Percentiles rank a stretch among this genome's conserved stretches.
Conservation (phyloP, 2,329 filamentous ascomycete species). For the Tothia fuscella region DNA sequence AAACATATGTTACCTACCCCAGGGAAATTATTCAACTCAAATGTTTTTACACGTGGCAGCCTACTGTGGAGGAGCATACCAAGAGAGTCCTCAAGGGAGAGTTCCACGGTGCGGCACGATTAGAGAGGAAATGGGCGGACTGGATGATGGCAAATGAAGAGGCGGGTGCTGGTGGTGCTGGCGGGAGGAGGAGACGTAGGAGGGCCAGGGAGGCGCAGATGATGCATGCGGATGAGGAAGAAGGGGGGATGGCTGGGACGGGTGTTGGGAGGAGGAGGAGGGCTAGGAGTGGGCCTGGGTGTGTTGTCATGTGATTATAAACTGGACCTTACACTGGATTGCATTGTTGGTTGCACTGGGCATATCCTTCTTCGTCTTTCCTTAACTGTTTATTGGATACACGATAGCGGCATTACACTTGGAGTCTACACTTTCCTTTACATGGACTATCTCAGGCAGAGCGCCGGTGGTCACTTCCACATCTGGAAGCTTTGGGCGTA, state of each 20-base stretch:
- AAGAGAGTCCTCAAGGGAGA: constrained; percentile 74
- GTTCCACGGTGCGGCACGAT: constrained; percentile 56
- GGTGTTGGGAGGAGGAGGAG: constrained; percentile 30
- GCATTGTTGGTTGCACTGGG: no score
- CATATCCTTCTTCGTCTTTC: no score
- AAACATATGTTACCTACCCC: constrained; percentile 42
- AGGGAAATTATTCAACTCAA: constrained; percentile 75
- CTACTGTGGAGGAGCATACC: constrained; percentile 86
- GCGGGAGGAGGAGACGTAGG: constrained; percentile 57
- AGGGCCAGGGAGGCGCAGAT: constrained; percentile 71
- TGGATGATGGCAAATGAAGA: constrained; percentile 92
- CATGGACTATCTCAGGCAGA: no score
- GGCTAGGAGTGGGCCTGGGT: constrained; percentile 33
- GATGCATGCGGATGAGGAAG: constrained; percentile 70
- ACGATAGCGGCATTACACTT: no score
- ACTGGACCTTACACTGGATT: no score
- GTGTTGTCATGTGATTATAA: constrained; percentile 8
- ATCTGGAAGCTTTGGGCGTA: no score
- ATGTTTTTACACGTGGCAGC: constrained; percentile 91
- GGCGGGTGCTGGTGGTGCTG: constrained; percentile 55
- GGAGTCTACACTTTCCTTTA: no score
- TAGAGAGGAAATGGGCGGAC: constrained; percentile 85
- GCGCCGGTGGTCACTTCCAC: no score
- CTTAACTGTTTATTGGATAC: no score
- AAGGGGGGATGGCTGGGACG: constrained; percentile 38